Conservation (phyloP, 805 yeast species). For the Barnettozyma sucrosica region DNA sequence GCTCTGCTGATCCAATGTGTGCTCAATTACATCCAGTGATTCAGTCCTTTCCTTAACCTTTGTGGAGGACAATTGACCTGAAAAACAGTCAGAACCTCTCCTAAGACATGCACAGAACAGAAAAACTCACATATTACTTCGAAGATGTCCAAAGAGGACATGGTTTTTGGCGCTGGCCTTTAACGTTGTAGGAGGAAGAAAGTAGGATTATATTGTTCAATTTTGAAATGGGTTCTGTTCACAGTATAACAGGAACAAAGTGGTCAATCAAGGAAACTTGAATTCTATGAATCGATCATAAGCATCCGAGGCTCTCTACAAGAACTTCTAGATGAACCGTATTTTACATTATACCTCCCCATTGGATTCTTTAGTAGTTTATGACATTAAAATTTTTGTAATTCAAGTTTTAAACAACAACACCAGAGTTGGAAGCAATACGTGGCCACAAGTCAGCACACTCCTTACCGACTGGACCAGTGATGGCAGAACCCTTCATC, state of each 20-base stretch:
- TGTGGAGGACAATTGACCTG: slow-evolving; percentile 36
- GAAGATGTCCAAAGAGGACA: slow-evolving; percentile 6
- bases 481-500: slow-evolving; percentile 99
- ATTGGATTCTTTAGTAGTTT: slow-evolving; percentile 15
- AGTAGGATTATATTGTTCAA: too few relatives aligned
- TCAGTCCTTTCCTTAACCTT: slow-evolving; percentile 52
- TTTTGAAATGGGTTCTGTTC: not conserved
- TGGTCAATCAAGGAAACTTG: too few relatives aligned
- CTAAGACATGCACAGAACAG: not conserved
- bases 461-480: slow-evolving; percentile 99
- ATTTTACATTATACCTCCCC: slow-evolving; percentile 23
- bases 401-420: slow-evolving; percentile 74
- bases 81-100: not conserved
- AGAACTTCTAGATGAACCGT: slow-evolving; percentile 10
- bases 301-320: not conserved
- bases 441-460: slow-evolving; percentile 99
- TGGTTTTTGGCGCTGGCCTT: not conserved
- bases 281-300: too few relatives aligned
- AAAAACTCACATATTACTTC: slow-evolving; percentile 6
- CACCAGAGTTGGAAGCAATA: slow-evolving; percentile 99
- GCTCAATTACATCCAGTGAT: slow-evolving; percentile 38
- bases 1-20: slow-evolving; percentile 18
- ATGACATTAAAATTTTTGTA: slow-evolving; percentile 26
- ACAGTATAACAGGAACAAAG: not conserved
- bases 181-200: not conserved